Evolutionary conservation across 495 filamentous ascomycete genomes (phyloP), one percentile per base, ranked within the genome.

Genomic region (Penicillium samsonianum): DNA sequence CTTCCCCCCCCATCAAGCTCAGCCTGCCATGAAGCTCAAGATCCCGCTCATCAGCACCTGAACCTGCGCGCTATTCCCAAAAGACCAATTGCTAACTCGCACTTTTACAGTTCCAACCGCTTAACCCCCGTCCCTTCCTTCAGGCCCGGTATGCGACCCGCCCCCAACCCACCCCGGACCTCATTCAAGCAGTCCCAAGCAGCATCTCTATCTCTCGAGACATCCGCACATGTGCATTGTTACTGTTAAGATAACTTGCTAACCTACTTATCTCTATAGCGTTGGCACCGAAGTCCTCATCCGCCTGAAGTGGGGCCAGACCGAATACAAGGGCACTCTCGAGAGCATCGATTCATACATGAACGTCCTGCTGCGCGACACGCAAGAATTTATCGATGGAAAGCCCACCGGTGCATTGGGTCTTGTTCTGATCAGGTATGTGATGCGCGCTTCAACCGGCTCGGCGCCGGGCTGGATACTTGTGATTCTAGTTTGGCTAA

Each of bases 271-370:
- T 57, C 48, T 35, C 33, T 60, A 62, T 67, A 92, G 89, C 53
- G 88, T 98, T 79, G 89, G 95, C 78, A 85, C 91, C 71, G 85
- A 92, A 69, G 83, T 98, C 67, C 79, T 93, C 53, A 87, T 98
- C 42, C 90, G 91, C 63, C 84, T 98, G 28, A 98, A 98, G 81
- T 98, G 94, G 94, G 91, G 91, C 63, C 86, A 96, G 69, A 94
- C 91, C 31, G 95, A 98, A 76, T 98, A 98, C 83, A 91, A 90
- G 70, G 94, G 94, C 62, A 84, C 82, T 43, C 84, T 98, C 53
- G 90, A 98, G 63, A 89, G 83, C 75, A 89, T 96, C 62, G 94
- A 98, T 78, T 92, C 88, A 65, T 98, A 98, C 83, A 96, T 98
- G 92, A 98, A 98, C 78, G 85, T 98, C 59, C 90, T 97, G 74